Evolutionary conservation across 768 basidiomycete genomes (phyloP), one percentile per base, ranked within the genome.

Genomic region (Mycena indigotica): DNA sequence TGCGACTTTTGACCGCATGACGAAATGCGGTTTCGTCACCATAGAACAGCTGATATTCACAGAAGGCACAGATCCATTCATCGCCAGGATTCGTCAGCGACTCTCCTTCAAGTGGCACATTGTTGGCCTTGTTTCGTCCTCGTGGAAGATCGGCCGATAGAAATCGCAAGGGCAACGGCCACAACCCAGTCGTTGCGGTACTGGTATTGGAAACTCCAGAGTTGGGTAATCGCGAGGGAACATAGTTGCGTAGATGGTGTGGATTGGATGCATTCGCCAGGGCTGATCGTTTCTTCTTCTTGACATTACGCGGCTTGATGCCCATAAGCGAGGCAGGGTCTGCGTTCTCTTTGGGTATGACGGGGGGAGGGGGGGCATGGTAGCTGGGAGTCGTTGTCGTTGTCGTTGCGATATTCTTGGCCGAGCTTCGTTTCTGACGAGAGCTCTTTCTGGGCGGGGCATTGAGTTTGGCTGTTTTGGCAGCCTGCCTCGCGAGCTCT

Each of bases 211-310:
- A 65, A 49, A 72, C 72, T 25, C 55, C 66, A 12, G 81, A 74
- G 65, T 79, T 70, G 3, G 92, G 87, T 52, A 93, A 74, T 16
- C 92, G 81, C 41, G 93, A 94, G 16, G 93, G 92, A 41, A 95
- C 85, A 74, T 95, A 98, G 76, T 98, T 98, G 68, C 89, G 82
- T 56, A 95, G 80, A 75, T 97, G 95, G 73, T 98, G 96, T 3
- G 93, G 95, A 69, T 98, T 97, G 52, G 91, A 90, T 44, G 93
- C 93, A 70, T 97, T 96, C 44, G 94, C 93, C 28, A 93, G 78
- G 4, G 89, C 89, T 49, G 89, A 88, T 49, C 93, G 84, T 75
- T 97, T 98, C 85, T 97, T 98, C 84, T 95, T 95, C 83, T 93
- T 95, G 24, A 71, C 68, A 32, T 64, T 69, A 57, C 73, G 70